Evolutionary conservation across 2,329 filamentous ascomycete genomes (phyloP), one percentile per base, ranked within the genome.

Genomic region (Microsporum audouinii): DNA sequence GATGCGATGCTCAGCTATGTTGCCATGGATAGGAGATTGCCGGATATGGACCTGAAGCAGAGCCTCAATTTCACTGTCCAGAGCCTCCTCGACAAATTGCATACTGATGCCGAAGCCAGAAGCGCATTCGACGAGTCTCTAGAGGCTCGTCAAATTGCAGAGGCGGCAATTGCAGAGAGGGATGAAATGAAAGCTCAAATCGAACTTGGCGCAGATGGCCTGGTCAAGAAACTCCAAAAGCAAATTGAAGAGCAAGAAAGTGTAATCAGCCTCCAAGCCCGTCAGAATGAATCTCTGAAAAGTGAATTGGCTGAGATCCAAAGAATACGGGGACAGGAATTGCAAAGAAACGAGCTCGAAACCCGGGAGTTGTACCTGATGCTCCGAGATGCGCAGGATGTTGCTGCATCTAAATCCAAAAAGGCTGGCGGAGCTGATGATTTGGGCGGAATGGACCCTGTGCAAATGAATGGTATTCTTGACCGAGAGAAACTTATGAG

Each of bases 1-100:
- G 94, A 99, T 75, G 87, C 89, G n/a, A 97, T 97, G 91, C 84
- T 99, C 66, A 96, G 91, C 75, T 97, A 97, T 74, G 92, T 99
- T 64, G 92, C 92, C 68, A 99, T 99, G 92, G 94, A 99, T 74
- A 84, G 94, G 70, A 84, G 94, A 65, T 76, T 97, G 65, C 94
- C 94, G 43, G 92, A 99, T 74, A 92, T 97, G 85, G 94, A 99
- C 73, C 83, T 99, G 63, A 96, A 96, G 78, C 92, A 97, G 74
- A 95, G 91, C 71, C 83, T 99, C 66, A 96, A 95, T 73, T 97
- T 97, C 70, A 96, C 92, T 0, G 94, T 99, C 7, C 94, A 97
- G 76, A 95, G 85, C 73, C 80, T 99, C 67, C 80, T 99, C 64
- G 94, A 97, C 77, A 95, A 95, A 76, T 80, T 99, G 59, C 94